phyloP scores from a whole-genome alignment of 495 filamentous ascomycete species.

The Pseudomonodictys pantanalensis region DNA sequence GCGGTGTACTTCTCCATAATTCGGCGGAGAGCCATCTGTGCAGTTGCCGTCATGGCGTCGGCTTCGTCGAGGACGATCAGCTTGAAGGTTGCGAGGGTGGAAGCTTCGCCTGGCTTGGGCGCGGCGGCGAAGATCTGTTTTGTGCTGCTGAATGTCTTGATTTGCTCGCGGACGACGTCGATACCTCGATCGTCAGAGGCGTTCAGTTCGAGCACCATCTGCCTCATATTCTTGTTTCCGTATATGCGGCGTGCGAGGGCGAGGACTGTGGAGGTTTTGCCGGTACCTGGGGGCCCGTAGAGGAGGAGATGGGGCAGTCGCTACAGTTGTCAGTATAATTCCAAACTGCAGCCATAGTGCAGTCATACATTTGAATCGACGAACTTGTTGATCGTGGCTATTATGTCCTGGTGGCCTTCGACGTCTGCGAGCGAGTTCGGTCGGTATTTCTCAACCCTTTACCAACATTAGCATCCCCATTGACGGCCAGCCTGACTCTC shows the following conservation, averaged over 20 bases:
- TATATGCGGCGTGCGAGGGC: constrained; percentile 89
- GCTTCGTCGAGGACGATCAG: constrained; percentile 97
- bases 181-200: constrained; percentile 97
- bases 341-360: not conserved
- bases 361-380: constrained; percentile 74
- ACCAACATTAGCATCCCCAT: not conserved
- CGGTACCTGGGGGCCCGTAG: constrained; percentile 49
- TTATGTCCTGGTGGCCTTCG: constrained; percentile 95
- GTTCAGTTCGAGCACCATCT: constrained; percentile 97
- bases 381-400: constrained; percentile 95
- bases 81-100: constrained; percentile 75
- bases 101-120: constrained; percentile 47
- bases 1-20: constrained; percentile 99
- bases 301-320: constrained; percentile 94
- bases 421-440: constrained; percentile 86
- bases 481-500: not conserved
- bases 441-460: constrained; percentile 98
- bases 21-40: constrained; percentile 92
- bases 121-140: constrained; percentile 65
- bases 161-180: constrained; percentile 94
- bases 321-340: constrained; percentile 37
- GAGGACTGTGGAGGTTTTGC: constrained; percentile 54
- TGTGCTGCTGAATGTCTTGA: constrained; percentile 95
- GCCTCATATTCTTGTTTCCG: constrained; percentile 84
- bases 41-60: constrained; percentile 94